A percentile compares a stretch with the other conserved stretches of the same genome.
phyloP scores from a whole-genome alignment of 1,139 yeast genomes.

The Suhomyces anneliseae region DNA sequence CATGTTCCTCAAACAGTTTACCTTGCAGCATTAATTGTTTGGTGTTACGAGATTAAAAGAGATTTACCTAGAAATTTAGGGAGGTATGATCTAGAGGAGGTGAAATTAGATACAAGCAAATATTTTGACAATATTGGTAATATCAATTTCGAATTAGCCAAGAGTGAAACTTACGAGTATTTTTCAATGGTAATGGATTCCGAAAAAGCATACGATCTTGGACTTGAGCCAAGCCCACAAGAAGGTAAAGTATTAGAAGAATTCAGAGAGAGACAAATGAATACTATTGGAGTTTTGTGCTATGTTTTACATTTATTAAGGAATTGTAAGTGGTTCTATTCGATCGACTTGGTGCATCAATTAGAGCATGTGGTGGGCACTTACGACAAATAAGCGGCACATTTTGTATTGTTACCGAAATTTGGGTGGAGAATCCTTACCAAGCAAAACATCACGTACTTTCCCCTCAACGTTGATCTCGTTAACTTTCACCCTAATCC shows the following conservation, averaged over 20 bases:
- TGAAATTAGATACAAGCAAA: not conserved
- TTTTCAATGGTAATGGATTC: not conserved
- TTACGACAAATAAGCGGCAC: not conserved
- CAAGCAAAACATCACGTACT: no score
- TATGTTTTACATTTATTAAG: not conserved
- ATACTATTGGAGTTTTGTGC: not conserved
- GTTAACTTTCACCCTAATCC: no score
- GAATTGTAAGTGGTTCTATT: constrained; percentile 1
- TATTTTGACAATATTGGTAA: not conserved
- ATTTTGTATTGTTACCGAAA: no score
- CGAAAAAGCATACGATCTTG: not conserved
- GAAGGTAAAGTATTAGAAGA: not conserved
- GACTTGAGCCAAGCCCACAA: not conserved
- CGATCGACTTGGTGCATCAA: not conserved
- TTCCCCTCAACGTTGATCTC: no score
- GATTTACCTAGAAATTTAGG: not conserved
- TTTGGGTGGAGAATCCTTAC: no score
- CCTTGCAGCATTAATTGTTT: not conserved
- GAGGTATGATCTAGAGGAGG: not conserved
- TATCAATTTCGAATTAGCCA: not conserved
- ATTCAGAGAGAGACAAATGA: not conserved
- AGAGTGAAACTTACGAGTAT: not conserved
- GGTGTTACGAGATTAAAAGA: constrained; percentile 1
- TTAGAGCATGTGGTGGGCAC: constrained; percentile 1
- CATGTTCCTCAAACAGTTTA: not conserved